Percentiles rank a stretch among this genome's conserved stretches.
phyloP scores from a whole-genome alignment of 768 basidiomycete genomes.

The Termitomyces sp. region DNA sequence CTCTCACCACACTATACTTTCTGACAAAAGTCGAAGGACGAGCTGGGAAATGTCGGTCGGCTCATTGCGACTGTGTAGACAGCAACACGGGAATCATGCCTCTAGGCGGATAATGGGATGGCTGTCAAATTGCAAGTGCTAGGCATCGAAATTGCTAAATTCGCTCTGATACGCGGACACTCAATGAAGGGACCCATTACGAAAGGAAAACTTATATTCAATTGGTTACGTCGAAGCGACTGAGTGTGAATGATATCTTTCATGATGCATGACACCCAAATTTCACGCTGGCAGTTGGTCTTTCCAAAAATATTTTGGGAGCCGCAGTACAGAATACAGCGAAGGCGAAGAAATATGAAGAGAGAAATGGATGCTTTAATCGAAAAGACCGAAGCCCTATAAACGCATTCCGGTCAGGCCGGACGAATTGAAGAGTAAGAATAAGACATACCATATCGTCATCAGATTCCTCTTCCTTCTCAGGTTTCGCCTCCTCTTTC shows the following conservation, averaged over 20 bases:
- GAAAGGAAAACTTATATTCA: background rate
- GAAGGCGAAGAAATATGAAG: conserved; percentile 9
- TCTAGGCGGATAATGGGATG: no score
- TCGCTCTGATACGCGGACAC: no score
- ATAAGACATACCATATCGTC: conserved; percentile 75
- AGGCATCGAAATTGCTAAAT: background rate
- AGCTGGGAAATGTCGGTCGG: background rate
- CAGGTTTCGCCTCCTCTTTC: conserved; percentile 79
- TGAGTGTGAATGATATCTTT: background rate
- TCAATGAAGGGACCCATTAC: background rate
- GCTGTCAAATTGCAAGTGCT: no score
- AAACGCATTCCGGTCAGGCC: background rate
- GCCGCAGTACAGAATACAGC: conserved; percentile 16
- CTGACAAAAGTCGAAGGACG: background rate
- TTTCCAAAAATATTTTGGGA: conserved; percentile 16
- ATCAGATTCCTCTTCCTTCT: conserved; percentile 86
- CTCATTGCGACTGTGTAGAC: background rate
- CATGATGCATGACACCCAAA: background rate
- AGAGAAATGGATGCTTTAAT: conserved; percentile 46
- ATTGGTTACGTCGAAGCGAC: background rate
- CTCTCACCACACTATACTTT: background rate
- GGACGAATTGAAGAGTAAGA: background rate
- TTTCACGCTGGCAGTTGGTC: background rate
- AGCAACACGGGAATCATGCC: no score
- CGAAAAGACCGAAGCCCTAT: conserved; percentile 96